These are phyloP conservation scores for Mortierella sp. DNA, from an alignment of 371 early-diverging fungal species.

Conservation along the genomic window DNA sequence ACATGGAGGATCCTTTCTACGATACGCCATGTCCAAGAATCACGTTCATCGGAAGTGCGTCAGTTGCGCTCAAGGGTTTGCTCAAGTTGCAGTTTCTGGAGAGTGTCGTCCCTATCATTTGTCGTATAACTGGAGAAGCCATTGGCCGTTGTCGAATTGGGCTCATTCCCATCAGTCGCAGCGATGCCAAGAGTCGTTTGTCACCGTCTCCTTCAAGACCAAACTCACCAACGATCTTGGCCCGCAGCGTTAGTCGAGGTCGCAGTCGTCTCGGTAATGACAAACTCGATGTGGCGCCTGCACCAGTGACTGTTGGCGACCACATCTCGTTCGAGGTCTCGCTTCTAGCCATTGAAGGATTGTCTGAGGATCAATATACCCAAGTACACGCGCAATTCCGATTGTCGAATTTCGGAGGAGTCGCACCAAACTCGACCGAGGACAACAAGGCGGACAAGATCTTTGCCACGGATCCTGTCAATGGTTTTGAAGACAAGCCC, in stretches of 20 bases:
- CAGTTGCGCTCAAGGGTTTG: conserved; percentile 62
- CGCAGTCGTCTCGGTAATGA: conserved; percentile 29
- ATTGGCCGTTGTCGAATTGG: conserved; percentile 61
- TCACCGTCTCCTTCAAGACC: conserved; percentile 18
- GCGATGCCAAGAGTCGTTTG: conserved; percentile 21
- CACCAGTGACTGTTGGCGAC: conserved; percentile 56
- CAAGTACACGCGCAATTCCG: conserved; percentile 86
- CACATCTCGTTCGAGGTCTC: conserved; percentile 78
- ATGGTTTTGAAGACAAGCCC: conserved; percentile 63
- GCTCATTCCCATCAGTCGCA: conserved; percentile 59
- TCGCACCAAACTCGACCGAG: conserved; percentile 38
- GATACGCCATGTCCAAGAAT: conserved; percentile 72
- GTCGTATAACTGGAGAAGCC: conserved; percentile 66
- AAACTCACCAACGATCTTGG: conserved; percentile 30
- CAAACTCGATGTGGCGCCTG: conserved; percentile 12
- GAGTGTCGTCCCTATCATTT: conserved; percentile 63
- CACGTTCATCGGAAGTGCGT: conserved; percentile 73
- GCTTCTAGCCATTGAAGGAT: conserved; percentile 72
- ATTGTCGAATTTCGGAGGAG: conserved; percentile 69
- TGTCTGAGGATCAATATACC: conserved; percentile 76
- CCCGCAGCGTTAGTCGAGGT: conserved; percentile 29
- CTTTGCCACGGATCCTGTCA: conserved; percentile 73
- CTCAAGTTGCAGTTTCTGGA: conserved; percentile 62
- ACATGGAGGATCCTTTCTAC: conserved; percentile 82
- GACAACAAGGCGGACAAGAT: conserved; percentile 60